Percentiles rank a stretch among this genome's conserved stretches.
Conservation (phyloP, 2,329 filamentous ascomycete genomes). For the Alternaria incomplexa region DNA sequence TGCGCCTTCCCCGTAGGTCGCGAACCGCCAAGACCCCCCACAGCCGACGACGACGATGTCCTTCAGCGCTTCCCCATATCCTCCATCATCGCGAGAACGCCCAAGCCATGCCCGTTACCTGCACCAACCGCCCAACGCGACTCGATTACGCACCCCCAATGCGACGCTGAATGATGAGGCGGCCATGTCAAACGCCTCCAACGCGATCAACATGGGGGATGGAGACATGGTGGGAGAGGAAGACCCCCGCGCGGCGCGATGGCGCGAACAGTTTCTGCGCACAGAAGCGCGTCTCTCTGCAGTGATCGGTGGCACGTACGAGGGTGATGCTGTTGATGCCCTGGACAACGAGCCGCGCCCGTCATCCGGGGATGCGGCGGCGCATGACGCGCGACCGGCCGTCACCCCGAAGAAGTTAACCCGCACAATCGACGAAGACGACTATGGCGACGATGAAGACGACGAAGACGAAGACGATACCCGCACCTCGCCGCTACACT, state of each 20-base stretch:
- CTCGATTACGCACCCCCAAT: conserved; percentile 51
- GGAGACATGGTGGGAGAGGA: conserved; percentile 53
- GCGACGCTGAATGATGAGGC: conserved; percentile 52
- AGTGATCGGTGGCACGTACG: conserved; percentile 66
- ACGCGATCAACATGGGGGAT: conserved; percentile 45
- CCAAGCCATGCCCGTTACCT: conserved; percentile 51
- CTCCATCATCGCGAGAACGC: conserved; percentile 50
- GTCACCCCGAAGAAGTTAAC: conserved; percentile 73
- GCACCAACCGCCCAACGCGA: conserved; percentile 42
- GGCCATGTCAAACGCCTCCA: conserved; percentile 47
- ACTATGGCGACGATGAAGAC: conserved; percentile 81
- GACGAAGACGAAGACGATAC: conserved; percentile 57
- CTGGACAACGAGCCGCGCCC: conserved; percentile 29
- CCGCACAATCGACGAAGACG: conserved; percentile 80
- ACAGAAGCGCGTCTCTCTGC: conserved; percentile 78
- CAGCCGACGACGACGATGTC: conserved; percentile 43
- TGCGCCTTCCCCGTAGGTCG: conserved; percentile 46
- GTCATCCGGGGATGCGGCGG: conserved; percentile 38
- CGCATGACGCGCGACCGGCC: conserved; percentile 54
- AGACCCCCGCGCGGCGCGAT: conserved; percentile 60
- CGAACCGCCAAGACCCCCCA: conserved; percentile 42
- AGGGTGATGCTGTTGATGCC: conserved; percentile 30
- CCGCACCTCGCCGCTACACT: conserved; percentile 56
- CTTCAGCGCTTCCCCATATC: conserved; percentile 46
- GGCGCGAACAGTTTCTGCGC: conserved; percentile 77